Conservation (phyloP, 1,284 basidiomycete species). For the Papiliotrema laurentii region DNA sequence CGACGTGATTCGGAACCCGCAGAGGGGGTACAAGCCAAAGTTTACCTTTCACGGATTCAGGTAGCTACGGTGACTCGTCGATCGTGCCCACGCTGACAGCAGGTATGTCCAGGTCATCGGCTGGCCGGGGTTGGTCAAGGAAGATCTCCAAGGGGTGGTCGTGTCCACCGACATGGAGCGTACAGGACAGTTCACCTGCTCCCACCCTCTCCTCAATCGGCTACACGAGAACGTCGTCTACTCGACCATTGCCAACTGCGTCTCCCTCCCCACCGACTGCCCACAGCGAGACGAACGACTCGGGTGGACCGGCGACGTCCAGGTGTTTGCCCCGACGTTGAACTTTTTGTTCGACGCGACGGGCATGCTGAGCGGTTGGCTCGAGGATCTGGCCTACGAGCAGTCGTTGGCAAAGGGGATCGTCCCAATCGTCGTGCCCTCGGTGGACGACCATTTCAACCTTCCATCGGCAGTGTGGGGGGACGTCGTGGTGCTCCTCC, state of each 20-base stretch:
- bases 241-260: constrained; percentile 10
- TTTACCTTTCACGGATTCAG: constrained; percentile 42
- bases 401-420: constrained; percentile 13
- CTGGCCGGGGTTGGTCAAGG: constrained; percentile 1
- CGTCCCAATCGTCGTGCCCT: constrained; percentile 22
- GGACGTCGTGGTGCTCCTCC: constrained; percentile 26
- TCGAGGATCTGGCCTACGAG: constrained; percentile 29
- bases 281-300: constrained; percentile 38
- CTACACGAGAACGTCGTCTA: constrained; percentile 16
- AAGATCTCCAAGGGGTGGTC: constrained; percentile 18
- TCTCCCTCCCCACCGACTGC: constrained; percentile 19
- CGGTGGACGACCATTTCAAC: constrained; percentile 7
- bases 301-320: constrained; percentile 42
- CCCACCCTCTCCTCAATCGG: constrained; percentile 12
- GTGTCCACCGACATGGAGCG: constrained; percentile 14
- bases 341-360: constrained; percentile 32
- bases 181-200: constrained; percentile 12
- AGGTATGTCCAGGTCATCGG: constrained; percentile 15
- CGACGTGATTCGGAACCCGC: constrained; percentile 5
- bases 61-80: not conserved
- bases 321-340: constrained; percentile 35
- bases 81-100: not conserved
- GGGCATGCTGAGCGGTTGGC: constrained; percentile 28
- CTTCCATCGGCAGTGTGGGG: constrained; percentile 30
- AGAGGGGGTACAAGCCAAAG: constrained; percentile 27